Conservation (phyloP, 23 red algal species). For the Cyanidioschyzon merolae region DNA sequence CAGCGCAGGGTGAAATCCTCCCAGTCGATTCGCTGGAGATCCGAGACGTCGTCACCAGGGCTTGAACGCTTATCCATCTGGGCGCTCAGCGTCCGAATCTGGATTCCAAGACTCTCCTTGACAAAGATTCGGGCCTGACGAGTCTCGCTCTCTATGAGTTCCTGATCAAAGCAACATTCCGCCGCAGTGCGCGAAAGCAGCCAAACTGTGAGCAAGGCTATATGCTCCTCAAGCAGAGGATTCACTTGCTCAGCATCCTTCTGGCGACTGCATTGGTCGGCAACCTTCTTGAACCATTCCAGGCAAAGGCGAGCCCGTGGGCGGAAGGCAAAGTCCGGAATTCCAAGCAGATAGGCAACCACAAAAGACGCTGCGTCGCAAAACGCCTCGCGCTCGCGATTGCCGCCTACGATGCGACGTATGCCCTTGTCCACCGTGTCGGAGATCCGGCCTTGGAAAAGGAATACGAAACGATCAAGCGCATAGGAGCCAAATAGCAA, state of each 20-base stretch:
- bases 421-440: conserved; percentile 14
- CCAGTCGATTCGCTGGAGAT: neutral
- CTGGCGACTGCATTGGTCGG: neutral
- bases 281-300: neutral
- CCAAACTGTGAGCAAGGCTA: neutral
- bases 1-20: conserved; percentile 15
- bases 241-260: neutral
- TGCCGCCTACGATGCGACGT: neutral
- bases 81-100: neutral
- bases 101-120: neutral
- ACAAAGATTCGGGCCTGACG: conserved; percentile 10
- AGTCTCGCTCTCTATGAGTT: conserved; percentile 14
- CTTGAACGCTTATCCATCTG: neutral
- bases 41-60: neutral
- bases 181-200: neutral
- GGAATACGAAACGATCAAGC: neutral
- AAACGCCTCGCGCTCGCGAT: neutral
- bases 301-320: neutral
- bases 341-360: conserved; percentile 4
- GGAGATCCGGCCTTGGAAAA: neutral
- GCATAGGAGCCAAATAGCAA: conserved; percentile 7
- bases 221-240: neutral
- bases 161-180: neutral
- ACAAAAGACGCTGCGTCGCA: conserved; percentile 11
- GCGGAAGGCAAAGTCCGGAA: neutral